Percentiles rank a stretch among this genome's conserved stretches.
phyloP scores from a whole-genome alignment of 768 basidiomycete genomes.

The Boletus eberwhitei region DNA sequence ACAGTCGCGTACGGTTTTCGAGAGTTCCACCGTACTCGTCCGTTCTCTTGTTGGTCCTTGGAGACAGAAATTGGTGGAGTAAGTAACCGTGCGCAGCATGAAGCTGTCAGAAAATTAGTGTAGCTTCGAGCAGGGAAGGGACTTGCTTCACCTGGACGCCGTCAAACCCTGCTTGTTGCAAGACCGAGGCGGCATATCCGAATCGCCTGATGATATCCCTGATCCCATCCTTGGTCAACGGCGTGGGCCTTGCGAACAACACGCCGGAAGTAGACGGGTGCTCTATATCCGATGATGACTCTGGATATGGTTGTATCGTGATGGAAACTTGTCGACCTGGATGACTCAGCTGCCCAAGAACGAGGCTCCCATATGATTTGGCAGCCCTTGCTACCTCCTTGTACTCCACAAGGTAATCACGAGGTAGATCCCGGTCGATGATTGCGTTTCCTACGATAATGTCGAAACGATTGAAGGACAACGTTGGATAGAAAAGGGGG shows the following conservation, averaged over 20 bases:
- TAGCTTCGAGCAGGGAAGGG: background rate
- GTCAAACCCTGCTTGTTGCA: constrained; percentile 62
- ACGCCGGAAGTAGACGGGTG: constrained; percentile 33
- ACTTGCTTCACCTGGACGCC: constrained; percentile 45
- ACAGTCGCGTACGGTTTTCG: constrained; percentile 49
- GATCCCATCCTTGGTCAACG: constrained; percentile 47
- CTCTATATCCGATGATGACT: constrained; percentile 33
- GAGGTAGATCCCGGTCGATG: constrained; percentile 28
- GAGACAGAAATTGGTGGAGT: constrained; percentile 48
- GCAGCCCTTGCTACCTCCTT: constrained; percentile 28
- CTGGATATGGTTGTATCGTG: constrained; percentile 34
- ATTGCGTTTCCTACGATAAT: constrained; percentile 28
- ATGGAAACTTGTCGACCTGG: constrained; percentile 35
- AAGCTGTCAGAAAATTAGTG: constrained; percentile 25
- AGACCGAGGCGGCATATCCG: constrained; percentile 50
- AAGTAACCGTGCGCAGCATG: constrained; percentile 45
- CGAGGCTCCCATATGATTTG: constrained; percentile 29
- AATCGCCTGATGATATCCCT: constrained; percentile 48
- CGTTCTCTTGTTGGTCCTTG: constrained; percentile 43
- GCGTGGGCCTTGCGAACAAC: constrained; percentile 29
- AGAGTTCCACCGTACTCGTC: constrained; percentile 57
- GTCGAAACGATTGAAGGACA: background rate
- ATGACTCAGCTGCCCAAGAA: constrained; percentile 33
- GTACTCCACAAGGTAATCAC: constrained; percentile 22
- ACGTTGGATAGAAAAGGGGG: background rate